These are phyloP conservation scores for Aureobasidium sp. DNA, from an alignment of 2,329 filamentous ascomycete genomes.

Conservation along the genomic window DNA sequence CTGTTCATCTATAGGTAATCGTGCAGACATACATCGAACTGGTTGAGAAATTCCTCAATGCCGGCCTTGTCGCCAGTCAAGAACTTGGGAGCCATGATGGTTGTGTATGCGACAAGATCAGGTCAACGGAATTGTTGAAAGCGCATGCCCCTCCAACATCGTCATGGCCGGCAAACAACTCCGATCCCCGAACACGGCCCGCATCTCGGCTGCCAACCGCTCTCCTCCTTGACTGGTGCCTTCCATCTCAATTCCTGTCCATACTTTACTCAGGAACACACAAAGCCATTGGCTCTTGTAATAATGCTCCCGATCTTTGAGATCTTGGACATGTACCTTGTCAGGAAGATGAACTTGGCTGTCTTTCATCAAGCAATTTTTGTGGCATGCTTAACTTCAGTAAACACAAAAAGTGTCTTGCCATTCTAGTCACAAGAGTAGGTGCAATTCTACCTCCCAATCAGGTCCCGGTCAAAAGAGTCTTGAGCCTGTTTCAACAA, in stretches of 20 bases:
- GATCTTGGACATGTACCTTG: too few relatives aligned
- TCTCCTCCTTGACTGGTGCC: not conserved
- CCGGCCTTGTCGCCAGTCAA: conserved; percentile 72
- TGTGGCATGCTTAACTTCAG: not conserved
- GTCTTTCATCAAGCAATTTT: not conserved
- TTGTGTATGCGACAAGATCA: not conserved
- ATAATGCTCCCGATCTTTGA: too few relatives aligned
- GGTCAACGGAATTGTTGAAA: not conserved
- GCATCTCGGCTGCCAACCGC: not conserved
- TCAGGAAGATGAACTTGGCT: too few relatives aligned
- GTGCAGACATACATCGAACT: conserved; percentile 66
- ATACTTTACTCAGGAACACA: too few relatives aligned
- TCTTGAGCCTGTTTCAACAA: not conserved
- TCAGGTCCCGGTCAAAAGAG: not conserved
- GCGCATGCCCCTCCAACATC: not conserved
- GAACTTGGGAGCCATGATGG: conserved; percentile 41
- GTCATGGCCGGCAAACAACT: not conserved
- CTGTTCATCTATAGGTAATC: conserved; percentile 1
- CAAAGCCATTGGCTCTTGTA: too few relatives aligned
- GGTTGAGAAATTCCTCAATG: conserved; percentile 76
- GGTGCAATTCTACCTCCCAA: not conserved
- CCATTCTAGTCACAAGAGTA: not conserved
- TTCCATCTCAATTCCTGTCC: not conserved
- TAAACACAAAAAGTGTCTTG: not conserved
- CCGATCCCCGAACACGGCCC: not conserved